Conservation (phyloP, 2,329 filamentous ascomycete genomes). For the Chalara sp. region DNA sequence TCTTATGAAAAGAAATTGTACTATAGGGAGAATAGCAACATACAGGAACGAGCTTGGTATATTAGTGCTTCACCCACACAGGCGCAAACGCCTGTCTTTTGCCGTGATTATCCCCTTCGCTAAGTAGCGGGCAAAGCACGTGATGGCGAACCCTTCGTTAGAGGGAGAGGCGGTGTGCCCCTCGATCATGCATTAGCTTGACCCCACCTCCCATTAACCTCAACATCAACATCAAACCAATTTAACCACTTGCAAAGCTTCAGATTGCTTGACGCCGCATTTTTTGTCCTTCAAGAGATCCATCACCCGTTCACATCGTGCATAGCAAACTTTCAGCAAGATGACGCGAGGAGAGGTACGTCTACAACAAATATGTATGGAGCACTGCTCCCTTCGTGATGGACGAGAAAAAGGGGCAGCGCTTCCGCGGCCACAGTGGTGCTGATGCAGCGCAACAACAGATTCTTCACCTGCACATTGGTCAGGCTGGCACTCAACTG, state of each 20-base stretch:
- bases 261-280: neutral
- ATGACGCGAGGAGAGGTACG: slow-evolving; percentile 18
- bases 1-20: no score
- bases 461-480: slow-evolving; percentile 62
- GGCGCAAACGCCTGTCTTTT: no score
- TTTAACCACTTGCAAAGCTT: neutral
- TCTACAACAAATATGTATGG: neutral
- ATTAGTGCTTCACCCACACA: no score
- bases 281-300: neutral
- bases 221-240: neutral
- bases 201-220: neutral
- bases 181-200: neutral
- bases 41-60: no score
- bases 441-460: slow-evolving; percentile 25
- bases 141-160: no score
- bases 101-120: no score
- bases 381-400: neutral
- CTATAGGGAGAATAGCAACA: no score
- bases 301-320: neutral
- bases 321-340: slow-evolving; percentile 3
- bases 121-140: no score
- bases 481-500: slow-evolving; percentile 61
- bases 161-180: neutral
- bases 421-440: neutral
- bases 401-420: no score